Percentiles rank a stretch among this genome's conserved stretches.
phyloP scores from a whole-genome alignment of 2,329 filamentous ascomycete species.

The Monosporascus ibericus region DNA sequence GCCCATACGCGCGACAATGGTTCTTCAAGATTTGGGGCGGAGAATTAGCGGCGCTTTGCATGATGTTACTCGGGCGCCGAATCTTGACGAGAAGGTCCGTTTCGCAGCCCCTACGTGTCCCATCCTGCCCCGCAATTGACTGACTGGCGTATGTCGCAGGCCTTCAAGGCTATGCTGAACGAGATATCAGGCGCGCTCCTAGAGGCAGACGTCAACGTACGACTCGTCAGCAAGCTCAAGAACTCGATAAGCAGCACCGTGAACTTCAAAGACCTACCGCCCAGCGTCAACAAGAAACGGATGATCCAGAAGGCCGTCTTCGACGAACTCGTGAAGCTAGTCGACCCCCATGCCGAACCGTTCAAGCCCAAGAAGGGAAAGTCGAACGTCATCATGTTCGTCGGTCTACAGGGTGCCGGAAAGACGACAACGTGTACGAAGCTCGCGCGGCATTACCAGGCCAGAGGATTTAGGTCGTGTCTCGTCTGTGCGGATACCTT shows the following conservation, averaged over 20 bases:
- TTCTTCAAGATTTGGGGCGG: slow-evolving; percentile 96
- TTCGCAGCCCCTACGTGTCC: slow-evolving; percentile 5
- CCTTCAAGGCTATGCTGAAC: slow-evolving; percentile 97
- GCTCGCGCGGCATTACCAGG: slow-evolving; percentile 89
- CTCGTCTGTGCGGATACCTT: slow-evolving; percentile 98
- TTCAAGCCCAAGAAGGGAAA: slow-evolving; percentile 98
- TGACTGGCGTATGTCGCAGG: slow-evolving; percentile 52
- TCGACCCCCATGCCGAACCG: slow-evolving; percentile 89
- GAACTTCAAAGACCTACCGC: slow-evolving; percentile 89
- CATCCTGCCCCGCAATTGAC: slow-evolving; percentile 11
- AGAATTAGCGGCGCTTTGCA: slow-evolving; percentile 96
- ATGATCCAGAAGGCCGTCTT: slow-evolving; percentile 97
- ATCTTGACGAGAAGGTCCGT: slow-evolving; percentile 88
- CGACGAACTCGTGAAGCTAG: slow-evolving; percentile 90
- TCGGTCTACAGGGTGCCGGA: slow-evolving; percentile 92
- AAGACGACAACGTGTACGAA: slow-evolving; percentile 99
- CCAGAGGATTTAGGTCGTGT: slow-evolving; percentile 84
- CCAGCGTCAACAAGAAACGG: slow-evolving; percentile 95
- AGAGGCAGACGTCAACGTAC: slow-evolving; percentile 95
- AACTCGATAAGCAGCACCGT: slow-evolving; percentile 88
- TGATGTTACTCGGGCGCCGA: slow-evolving; percentile 85
- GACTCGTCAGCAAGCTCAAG: slow-evolving; percentile 82
- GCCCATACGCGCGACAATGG: slow-evolving; percentile 53
- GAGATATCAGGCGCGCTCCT: slow-evolving; percentile 94
- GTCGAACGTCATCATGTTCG: slow-evolving; percentile 98